Evolutionary conservation across 2,329 filamentous ascomycete genomes (phyloP).

Genomic region (Colletotrichum musicola): DNA sequence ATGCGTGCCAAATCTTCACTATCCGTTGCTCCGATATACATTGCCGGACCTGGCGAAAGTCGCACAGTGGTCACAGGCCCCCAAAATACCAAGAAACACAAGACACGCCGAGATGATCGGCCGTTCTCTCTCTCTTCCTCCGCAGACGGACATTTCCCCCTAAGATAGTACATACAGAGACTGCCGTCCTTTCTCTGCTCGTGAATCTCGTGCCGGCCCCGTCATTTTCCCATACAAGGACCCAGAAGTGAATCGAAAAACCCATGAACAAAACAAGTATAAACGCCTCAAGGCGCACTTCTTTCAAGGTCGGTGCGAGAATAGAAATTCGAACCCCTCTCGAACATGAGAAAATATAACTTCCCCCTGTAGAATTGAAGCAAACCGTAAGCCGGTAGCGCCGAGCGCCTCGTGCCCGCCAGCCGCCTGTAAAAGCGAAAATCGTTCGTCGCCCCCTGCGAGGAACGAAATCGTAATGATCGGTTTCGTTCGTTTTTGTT

Average conservation of each 20-base stretch:
- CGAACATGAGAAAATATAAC: conserved; percentile 15
- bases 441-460: conserved; percentile 11
- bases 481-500: conserved; percentile 31
- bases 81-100: conserved; percentile 9
- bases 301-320: conserved; percentile 19
- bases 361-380: conserved; percentile 21
- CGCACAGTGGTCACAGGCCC: conserved; percentile 17
- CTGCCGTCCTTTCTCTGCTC: conserved; percentile 28
- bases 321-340: conserved; percentile 11
- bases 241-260: conserved; percentile 18
- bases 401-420: conserved; percentile 27
- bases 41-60: conserved; percentile 5
- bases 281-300: conserved; percentile 33
- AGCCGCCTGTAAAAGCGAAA: conserved; percentile 14
- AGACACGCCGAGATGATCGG: conserved; percentile 15
- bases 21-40: conserved; percentile 35
- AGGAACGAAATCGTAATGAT: conserved; percentile 19
- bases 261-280: conserved; percentile 31
- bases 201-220: conserved; percentile 32
- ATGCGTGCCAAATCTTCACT: conserved; percentile 29
- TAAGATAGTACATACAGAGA: conserved; percentile 37
- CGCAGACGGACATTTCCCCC: conserved; percentile 7
- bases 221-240: conserved; percentile 33
- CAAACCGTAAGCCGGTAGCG: conserved; percentile 27
- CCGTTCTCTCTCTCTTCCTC: conserved; percentile 4